Percentiles rank a stretch among this genome's conserved stretches.
Conservation (phyloP, 2,329 filamentous ascomycete genomes). For the Amauroascus verrucosus region DNA sequence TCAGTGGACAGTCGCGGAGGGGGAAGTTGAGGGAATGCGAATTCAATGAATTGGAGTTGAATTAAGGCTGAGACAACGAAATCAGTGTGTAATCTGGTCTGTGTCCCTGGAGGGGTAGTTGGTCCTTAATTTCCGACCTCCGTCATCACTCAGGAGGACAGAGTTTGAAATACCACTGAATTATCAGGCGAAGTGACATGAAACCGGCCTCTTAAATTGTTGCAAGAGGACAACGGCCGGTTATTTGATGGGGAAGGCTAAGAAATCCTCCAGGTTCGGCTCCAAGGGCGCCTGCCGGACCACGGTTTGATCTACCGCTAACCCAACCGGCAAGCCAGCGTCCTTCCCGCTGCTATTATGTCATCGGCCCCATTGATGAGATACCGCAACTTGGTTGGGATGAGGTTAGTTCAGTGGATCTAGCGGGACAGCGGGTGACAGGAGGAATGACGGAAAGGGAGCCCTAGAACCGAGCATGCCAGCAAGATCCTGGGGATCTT, state of each 20-base stretch:
- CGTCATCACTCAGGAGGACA: not conserved
- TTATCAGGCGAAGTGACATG: not conserved
- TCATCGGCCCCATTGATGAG: not conserved
- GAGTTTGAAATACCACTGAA: not conserved
- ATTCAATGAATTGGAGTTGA: not conserved
- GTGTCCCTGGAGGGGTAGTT: not conserved
- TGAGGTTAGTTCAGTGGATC: not conserved
- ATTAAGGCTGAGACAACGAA: slow-evolving; percentile 9
- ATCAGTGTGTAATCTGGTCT: slow-evolving; percentile 2
- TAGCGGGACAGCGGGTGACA: not conserved
- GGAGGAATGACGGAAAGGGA: too few relatives aligned
- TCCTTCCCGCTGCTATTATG: not conserved
- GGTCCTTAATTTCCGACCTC: slow-evolving; percentile 8
- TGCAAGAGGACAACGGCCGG: too few relatives aligned
- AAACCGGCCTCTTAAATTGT: not conserved
- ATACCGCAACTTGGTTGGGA: not conserved
- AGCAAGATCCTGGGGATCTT: too few relatives aligned
- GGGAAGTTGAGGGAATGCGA: not conserved
- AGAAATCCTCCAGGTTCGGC: not conserved
- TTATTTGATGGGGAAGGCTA: too few relatives aligned
- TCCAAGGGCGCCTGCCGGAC: not conserved
- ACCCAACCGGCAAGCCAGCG: not conserved
- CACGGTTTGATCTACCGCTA: slow-evolving; percentile 8
- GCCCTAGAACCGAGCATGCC: too few relatives aligned
- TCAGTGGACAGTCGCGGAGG: too few relatives aligned